Base-by-base conservation (phyloP, 2,329 filamentous ascomycete genomes). In the Penicillium sp. region DNA sequence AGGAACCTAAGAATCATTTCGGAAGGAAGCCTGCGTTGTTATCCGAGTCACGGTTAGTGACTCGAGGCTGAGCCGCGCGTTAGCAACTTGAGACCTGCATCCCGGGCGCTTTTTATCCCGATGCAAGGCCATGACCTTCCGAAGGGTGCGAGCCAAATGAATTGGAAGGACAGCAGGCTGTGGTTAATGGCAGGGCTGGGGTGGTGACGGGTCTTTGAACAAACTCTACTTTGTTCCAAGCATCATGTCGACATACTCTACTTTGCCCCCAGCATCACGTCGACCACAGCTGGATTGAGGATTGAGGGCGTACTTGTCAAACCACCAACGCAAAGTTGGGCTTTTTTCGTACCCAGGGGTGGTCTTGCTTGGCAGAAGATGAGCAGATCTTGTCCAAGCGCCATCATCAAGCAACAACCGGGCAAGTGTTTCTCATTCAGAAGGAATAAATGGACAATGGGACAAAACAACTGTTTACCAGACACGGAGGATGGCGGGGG, bases 401-500 rank as follows among this genome's bases (percentile, higher is more conserved):
- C 8, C 33, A 35, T 36, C 16, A 36, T 9, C 7, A 18, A 28
- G 27, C 14, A 25, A 5, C 13, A 28, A 27, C 14, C 33, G 33
- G 16, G 9, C 38, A 13, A 11, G 30, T 6, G 33, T 11, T 18
- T n/a, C 18, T 36, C 28, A 5, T 28, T n/a, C 5, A 30, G 44
- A n/a, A 20, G 11, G 11, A 10, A 36, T 4, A 4, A 6, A 9
- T 25, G 46, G 14, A 5, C 22, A 27, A 22, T 22, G 25, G 28
- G 22, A 27, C 36, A 14, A 28, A 18, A 8, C 31, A 22, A 36
- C 30, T 46, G 18, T 42, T 42, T 44, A 9, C 30, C 22, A 22
- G 20, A 22, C 9, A 10, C 44, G 24, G 18, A 7, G 6, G 51
- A 43, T 39, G 46, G 38, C 36, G 46, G 55, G 33, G 42, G 46